phyloP scores from a whole-genome alignment of 768 basidiomycete genomes.

The Boletus edulis region DNA sequence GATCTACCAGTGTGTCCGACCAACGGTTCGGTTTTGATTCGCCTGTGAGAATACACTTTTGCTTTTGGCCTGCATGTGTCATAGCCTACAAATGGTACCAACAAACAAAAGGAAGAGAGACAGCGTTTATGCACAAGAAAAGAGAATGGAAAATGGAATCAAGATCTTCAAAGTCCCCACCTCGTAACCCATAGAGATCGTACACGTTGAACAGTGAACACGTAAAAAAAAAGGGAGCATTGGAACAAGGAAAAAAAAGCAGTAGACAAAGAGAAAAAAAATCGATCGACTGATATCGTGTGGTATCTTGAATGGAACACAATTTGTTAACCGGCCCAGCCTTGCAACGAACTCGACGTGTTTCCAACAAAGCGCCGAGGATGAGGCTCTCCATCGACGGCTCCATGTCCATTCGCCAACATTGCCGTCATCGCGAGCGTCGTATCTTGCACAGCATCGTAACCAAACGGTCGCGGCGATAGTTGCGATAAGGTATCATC shows the following conservation, averaged over 20 bases:
- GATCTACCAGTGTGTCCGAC: too few relatives aligned
- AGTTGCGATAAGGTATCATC: conserved; percentile 10
- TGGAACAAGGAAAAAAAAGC: not conserved
- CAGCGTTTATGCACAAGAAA: not conserved
- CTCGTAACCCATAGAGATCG: conserved; percentile 2
- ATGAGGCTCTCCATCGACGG: conserved; percentile 4
- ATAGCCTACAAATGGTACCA: not conserved
- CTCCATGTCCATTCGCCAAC: not conserved
- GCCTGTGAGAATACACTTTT: not conserved
- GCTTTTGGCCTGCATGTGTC: not conserved
- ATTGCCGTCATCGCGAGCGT: not conserved
- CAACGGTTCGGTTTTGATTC: too few relatives aligned
- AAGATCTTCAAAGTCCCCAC: conserved; percentile 17
- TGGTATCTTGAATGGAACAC: not conserved
- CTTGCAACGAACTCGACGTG: conserved; percentile 27
- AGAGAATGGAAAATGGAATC: conserved; percentile 4
- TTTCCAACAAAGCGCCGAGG: conserved; percentile 14
- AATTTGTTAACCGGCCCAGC: conserved; percentile 25
- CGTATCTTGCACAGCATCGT: conserved; percentile 10
- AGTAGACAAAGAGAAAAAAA: not conserved
- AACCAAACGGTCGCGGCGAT: conserved; percentile 7
- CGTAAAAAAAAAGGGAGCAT: not conserved
- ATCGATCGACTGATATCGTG: not conserved
- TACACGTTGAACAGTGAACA: not conserved
- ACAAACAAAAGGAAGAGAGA: not conserved